phyloP scores from a whole-genome alignment of 225 moss, liverwort and hornwort genomes.

The Physcomitrium patens region DNA sequence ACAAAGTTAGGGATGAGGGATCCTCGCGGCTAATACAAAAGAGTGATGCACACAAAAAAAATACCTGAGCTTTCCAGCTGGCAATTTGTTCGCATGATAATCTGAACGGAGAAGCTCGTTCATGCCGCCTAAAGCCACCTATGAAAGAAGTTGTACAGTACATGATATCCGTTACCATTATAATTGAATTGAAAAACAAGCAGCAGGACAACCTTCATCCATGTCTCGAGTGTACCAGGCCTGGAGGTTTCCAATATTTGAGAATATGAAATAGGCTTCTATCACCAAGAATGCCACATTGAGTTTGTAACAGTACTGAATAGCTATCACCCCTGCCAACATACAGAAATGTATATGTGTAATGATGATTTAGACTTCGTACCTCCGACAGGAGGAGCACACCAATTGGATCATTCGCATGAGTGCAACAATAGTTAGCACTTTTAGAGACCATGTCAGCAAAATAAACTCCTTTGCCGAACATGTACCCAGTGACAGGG shows the following conservation, averaged over 20 bases:
- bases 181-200: conserved; percentile 10
- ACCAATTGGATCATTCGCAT: conserved; percentile 43
- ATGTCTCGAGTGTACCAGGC: neutral
- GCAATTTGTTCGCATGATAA: conserved; percentile 67
- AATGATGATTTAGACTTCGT: conserved; percentile 16
- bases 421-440: conserved; percentile 83
- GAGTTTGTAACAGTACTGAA: too few species aligned
- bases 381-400: conserved; percentile 94
- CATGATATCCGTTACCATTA: conserved; percentile 17
- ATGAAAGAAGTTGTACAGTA: conserved; percentile 4
- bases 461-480: conserved; percentile 98
- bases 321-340: neutral
- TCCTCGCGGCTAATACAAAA: neutral
- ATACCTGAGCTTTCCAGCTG: conserved; percentile 82
- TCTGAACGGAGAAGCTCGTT: conserved; percentile 47
- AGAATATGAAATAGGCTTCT: neutral
- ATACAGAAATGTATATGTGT: conserved; percentile 6
- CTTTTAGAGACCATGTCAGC: conserved; percentile 98
- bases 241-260: too few species aligned
- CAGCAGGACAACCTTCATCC: conserved; percentile 12
- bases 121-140: conserved; percentile 92
- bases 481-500: conserved; percentile 90
- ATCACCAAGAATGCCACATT: too few species aligned
- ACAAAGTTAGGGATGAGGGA: neutral
- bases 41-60: conserved; percentile 19